A percentile compares a stretch with the other conserved stretches of the same genome.
These are phyloP conservation scores for Pleurostoma richardsiae DNA, from an alignment of 2,329 filamentous ascomycete genomes.

Conservation along the genomic window DNA sequence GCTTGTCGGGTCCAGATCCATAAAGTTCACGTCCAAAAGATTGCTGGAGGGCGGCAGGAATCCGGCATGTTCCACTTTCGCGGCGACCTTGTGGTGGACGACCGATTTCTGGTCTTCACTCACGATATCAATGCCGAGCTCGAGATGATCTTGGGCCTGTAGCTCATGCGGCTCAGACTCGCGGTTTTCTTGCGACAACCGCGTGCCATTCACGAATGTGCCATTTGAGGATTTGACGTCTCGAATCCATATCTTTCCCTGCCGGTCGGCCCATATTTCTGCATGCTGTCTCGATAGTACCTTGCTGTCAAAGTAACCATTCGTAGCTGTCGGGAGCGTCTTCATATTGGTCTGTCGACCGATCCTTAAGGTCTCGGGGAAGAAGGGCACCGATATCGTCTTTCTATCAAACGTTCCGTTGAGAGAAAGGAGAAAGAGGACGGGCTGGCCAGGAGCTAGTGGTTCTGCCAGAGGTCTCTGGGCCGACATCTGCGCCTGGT, in stretches of 20 bases:
- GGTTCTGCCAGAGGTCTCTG: conserved; percentile 62
- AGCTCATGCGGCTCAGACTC: conserved; percentile 95
- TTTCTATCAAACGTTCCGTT: conserved; percentile 98
- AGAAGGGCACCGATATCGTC: conserved; percentile 88
- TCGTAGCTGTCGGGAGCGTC: conserved; percentile 82
- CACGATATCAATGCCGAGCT: conserved; percentile 96
- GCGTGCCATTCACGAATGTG: conserved; percentile 91
- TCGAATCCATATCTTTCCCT: conserved; percentile 90
- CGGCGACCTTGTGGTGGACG: conserved; percentile 96
- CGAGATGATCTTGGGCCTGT: conserved; percentile 84
- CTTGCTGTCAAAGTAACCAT: conserved; percentile 98
- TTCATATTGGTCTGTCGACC: conserved; percentile 97
- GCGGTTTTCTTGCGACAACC: conserved; percentile 87
- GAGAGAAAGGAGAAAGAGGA: conserved; percentile 81
- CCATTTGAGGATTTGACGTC: conserved; percentile 99
- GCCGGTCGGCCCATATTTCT: conserved; percentile 82
- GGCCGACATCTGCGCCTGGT: conserved; percentile 28
- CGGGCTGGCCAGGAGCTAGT: conserved; percentile 60
- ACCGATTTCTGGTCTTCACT: conserved; percentile 98
- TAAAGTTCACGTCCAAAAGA: conserved; percentile 84
- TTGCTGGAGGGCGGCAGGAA: conserved; percentile 71
- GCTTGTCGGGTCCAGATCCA: conserved; percentile 80
- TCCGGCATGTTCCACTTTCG: conserved; percentile 93
- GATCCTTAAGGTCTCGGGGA: conserved; percentile 89
- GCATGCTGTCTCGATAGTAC: conserved; percentile 94